Conservation (phyloP, 2,329 filamentous ascomycete genomes). For the Colletotrichum trifolii region DNA sequence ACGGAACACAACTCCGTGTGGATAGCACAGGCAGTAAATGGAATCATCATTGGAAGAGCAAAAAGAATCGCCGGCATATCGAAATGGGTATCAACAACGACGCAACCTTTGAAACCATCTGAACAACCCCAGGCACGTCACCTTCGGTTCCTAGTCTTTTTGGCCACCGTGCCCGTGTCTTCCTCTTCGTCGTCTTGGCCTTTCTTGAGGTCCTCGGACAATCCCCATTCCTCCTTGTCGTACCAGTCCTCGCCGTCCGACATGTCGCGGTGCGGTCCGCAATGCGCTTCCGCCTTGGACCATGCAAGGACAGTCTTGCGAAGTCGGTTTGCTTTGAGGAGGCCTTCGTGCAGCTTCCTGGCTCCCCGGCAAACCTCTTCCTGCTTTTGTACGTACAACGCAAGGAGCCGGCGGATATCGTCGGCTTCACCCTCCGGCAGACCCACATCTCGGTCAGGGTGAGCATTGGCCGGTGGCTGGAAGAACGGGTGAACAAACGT, state of each 20-base stretch:
- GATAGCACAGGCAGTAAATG: too few species aligned
- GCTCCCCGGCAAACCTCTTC: conserved; percentile 83
- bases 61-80: conserved; percentile 23
- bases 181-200: conserved; percentile 87
- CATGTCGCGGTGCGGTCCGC: conserved; percentile 75
- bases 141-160: conserved; percentile 70
- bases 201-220: conserved; percentile 81
- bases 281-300: conserved; percentile 82
- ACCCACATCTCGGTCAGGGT: conserved; percentile 76
- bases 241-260: conserved; percentile 93
- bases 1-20: too few species aligned
- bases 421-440: conserved; percentile 81
- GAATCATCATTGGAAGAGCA: not conserved
- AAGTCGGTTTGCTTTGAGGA: conserved; percentile 78
- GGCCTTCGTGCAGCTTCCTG: conserved; percentile 73
- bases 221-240: conserved; percentile 81
- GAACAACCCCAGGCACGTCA: conserved; percentile 39
- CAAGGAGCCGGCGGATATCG: conserved; percentile 78
- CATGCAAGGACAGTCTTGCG: conserved; percentile 78
- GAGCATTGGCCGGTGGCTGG: conserved; percentile 69
- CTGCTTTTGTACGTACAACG: conserved; percentile 86
- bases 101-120: conserved; percentile 10
- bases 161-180: conserved; percentile 67
- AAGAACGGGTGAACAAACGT: conserved; percentile 81
- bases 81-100: conserved; percentile 36